Base-by-base conservation (phyloP, 2,329 filamentous ascomycete species). In the Didymella sp. region DNA sequence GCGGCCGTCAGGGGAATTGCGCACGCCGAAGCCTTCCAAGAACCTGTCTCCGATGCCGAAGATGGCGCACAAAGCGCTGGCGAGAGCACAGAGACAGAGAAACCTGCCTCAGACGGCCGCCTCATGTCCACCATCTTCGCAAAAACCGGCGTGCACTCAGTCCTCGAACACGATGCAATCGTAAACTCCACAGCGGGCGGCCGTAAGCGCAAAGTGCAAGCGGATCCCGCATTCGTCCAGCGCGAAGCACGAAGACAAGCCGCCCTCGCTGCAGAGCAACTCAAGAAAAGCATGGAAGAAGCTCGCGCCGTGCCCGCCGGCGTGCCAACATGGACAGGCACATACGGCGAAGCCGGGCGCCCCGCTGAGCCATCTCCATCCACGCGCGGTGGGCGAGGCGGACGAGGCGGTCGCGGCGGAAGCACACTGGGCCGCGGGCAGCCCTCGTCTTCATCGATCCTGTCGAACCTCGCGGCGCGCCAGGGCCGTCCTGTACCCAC, bases 281-380 rank as follows among this genome's bases (percentile, higher is more conserved):
- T 98, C 2, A 86, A 87, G 27, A 86, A 86, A 57, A 88, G 92
- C 9, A 87, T 86, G 38, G 86, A 93, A 69, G 83, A 88, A 27
- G 92, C 93, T 2, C 84, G 87, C 11, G 83, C 81, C 8, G 81
- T 94, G 1, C 91, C 91, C 0, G 88, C 92, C 28, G 94, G 94
- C 7, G 92, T 90, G 0, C 91, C 95, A 8, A 97, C 94, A 0
- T 98, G 94, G 94, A 98, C 94, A 0, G 94, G 95, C 1, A 86
- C 90, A 66, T 87, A 90, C 43, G 94, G 94, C 9, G 84, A 89
- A 46, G 87, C 87, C 4, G 94, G 93, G 1, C 83, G 90, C 31
- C 84, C 86, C 24, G 56, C 43, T 27, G 37, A 24, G 30, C 54
- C 41, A 73, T 41, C 80, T 42, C 49, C 68, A 47, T 54, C 82